These are phyloP conservation scores for Gaeumannomyces sp. DNA, from an alignment of 2,329 filamentous ascomycete genomes.

Conservation along the genomic window DNA sequence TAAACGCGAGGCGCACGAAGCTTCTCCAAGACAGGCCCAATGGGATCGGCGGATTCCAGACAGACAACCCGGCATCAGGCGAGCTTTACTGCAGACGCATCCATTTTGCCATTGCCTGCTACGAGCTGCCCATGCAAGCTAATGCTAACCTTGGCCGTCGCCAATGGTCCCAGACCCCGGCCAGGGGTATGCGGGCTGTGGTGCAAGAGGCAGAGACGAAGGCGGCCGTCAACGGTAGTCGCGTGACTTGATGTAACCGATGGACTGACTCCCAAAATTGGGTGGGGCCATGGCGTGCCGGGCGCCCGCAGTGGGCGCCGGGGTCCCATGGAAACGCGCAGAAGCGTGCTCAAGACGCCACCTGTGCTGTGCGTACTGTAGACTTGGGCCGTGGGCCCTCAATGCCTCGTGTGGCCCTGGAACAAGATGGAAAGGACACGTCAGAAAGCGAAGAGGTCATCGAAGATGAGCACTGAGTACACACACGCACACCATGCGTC, in stretches of 20 bases:
- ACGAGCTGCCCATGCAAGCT: neutral
- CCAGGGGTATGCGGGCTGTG: neutral
- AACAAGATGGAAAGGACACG: neutral
- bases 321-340: slow-evolving; percentile 2
- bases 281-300: slow-evolving; percentile 2
- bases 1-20: neutral
- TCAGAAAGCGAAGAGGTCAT: too few species aligned
- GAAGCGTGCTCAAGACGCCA: neutral
- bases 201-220: neutral
- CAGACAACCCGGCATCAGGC: slow-evolving; percentile 7
- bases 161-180: too few species aligned
- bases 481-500: too few species aligned
- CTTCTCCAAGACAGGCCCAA: slow-evolving; percentile 4
- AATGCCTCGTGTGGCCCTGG: neutral
- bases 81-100: slow-evolving; percentile 2
- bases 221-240: slow-evolving; percentile 9
- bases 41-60: slow-evolving; percentile 7
- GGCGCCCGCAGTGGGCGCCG: too few species aligned
- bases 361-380: neutral
- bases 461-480: too few species aligned
- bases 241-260: slow-evolving; percentile 15
- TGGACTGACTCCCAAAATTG: slow-evolving; percentile 10
- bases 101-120: neutral
- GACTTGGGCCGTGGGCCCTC: too few species aligned
- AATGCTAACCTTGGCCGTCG: neutral